Conservation (phyloP, 2,329 filamentous ascomycete species). For the Epichloe gansuensis region DNA sequence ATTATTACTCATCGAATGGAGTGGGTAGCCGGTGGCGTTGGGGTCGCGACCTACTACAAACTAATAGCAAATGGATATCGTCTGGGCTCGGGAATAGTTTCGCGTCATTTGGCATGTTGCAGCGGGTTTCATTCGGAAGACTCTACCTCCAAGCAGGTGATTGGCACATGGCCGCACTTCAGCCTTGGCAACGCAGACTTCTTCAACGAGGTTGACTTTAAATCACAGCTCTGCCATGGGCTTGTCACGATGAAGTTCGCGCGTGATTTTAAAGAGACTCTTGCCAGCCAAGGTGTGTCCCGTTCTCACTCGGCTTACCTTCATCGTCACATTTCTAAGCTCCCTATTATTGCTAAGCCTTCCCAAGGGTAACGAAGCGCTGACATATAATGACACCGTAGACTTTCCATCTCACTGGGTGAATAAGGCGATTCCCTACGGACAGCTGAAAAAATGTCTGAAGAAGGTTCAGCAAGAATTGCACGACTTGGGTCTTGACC, state of each 20-base stretch:
- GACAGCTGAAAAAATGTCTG: slow-evolving; percentile 78
- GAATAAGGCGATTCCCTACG: slow-evolving; percentile 68
- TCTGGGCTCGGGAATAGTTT: no score
- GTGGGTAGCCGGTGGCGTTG: background rate
- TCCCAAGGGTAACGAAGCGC: background rate
- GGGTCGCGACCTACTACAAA: background rate
- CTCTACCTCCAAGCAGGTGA: background rate
- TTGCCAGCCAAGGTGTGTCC: slow-evolving; percentile 46
- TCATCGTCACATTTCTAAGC: background rate
- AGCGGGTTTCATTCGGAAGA: no score
- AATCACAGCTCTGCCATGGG: background rate
- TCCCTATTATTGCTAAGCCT: background rate
- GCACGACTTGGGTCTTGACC: slow-evolving; percentile 56
- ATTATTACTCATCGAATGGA: background rate
- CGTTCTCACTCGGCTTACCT: background rate
- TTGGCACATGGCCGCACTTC: background rate
- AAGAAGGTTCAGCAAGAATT: slow-evolving; percentile 68
- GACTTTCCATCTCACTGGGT: slow-evolving; percentile 65
- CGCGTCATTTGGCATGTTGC: no score
- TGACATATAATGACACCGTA: slow-evolving; percentile 10
- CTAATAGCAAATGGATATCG: no score
- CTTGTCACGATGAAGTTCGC: slow-evolving; percentile 66
- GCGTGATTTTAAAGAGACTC: slow-evolving; percentile 58
- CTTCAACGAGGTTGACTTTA: background rate
- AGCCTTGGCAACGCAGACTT: background rate